Percentiles rank a stretch among this genome's conserved stretches.
Conservation (phyloP, 306 rosid genomes). For the cucumber (Cucumis sativus) region DNA sequence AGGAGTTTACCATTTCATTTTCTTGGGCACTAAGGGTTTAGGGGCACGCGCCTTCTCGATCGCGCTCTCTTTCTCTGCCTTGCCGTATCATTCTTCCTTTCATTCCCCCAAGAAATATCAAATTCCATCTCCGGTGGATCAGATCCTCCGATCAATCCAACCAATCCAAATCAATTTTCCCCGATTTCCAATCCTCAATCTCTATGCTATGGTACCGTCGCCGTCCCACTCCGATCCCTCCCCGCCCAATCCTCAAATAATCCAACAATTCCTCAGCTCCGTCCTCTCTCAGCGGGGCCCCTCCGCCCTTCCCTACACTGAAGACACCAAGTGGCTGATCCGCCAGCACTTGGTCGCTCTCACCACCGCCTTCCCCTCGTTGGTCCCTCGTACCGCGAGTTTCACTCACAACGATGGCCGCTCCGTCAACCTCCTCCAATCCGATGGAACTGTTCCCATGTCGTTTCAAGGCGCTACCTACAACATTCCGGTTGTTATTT, state of each 20-base stretch:
- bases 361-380: conserved; percentile 43
- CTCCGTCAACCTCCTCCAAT: conserved; percentile 79
- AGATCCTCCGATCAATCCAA: background rate
- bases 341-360: conserved; percentile 74
- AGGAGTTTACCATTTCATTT: background rate
- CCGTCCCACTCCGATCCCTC: conserved; percentile 18
- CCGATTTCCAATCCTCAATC: background rate
- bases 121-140: background rate
- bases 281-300: conserved; percentile 98
- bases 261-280: conserved; percentile 69
- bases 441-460: conserved; percentile 84
- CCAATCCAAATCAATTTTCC: background rate
- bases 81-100: background rate
- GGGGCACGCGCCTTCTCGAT: background rate
- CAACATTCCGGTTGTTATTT: conserved; percentile 77
- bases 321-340: conserved; percentile 82
- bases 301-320: conserved; percentile 69
- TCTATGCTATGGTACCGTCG: conserved; percentile 31
- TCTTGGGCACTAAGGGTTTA: background rate
- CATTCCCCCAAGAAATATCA: background rate
- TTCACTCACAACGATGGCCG: conserved; percentile 96
- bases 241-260: conserved; percentile 30
- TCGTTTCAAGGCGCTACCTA: conserved; percentile 58
- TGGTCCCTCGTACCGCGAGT: conserved; percentile 72
- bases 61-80: background rate